Evolutionary conservation across 495 filamentous ascomycete genomes (phyloP), one percentile per base, ranked within the genome.

Genomic region (Extremus antarcticus): DNA sequence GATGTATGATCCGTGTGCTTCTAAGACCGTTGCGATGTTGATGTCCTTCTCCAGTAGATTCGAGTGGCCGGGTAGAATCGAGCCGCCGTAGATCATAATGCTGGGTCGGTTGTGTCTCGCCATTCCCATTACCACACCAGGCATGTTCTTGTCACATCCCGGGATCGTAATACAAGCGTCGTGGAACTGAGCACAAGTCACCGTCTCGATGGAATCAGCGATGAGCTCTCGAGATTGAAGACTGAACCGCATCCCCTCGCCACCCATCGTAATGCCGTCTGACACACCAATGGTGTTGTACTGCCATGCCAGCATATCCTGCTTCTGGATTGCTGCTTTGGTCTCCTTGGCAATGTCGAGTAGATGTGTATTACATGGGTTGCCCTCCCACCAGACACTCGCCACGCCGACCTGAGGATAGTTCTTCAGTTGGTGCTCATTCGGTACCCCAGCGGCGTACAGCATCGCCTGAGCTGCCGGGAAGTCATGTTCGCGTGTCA

Each of bases 111-210:
- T 96, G 70, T 95, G 89, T 40, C 92, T 79, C 13, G 89, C 88
- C 69, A 88, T 85, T 43, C 78, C 84, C 82, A 88, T 87, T n/a
- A 88, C 71, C 35, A 75, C 76, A 56, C 92, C 92, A 1, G 92
- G 92, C 92, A 98, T 98, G 63, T 98, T 98, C 76, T 98, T 98
- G 70, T 98, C 92, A 65, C 92, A 98, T 10, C 92, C 92, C 1
- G 92, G 90, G 58, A 98, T 91, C 22, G 87, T 81, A 62, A 98
- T 90, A 65, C 90, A 94, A 52, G 92, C 92, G 61, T 98, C 92
- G 67, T 98, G 89, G 47, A 74, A 69, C 58, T 76, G 75, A 35
- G 74, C 74, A 59, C 87, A 92, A 1, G 90, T 94, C 3, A 94
- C 86, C 1, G 87, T 90, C 68, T 98, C 91, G 57, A 98, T 87